A percentile compares a stretch with the other conserved stretches of the same genome.
These are phyloP conservation scores for Fusarium sp. DNA, from an alignment of 2,329 filamentous ascomycete genomes.

Conservation along the genomic window DNA sequence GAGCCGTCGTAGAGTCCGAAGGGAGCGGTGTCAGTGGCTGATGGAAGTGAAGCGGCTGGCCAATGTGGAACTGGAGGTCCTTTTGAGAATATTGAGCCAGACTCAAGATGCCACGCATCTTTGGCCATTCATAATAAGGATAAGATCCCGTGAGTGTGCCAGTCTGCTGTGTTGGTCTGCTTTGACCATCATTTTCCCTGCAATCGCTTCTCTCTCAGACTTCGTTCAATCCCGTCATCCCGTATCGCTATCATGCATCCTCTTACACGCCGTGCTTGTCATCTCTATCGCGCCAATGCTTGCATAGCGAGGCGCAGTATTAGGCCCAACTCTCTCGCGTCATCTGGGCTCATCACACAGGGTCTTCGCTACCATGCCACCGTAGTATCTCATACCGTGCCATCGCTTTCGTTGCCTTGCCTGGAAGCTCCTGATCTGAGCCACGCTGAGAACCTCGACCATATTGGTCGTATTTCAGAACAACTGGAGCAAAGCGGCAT, in stretches of 20 bases:
- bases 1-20: background rate
- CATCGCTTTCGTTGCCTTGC: constrained; percentile 11
- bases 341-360: background rate
- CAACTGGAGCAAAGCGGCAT: constrained; percentile 44
- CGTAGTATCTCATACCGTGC: constrained; percentile 1
- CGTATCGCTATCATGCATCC: constrained; percentile 4
- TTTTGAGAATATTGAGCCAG: background rate
- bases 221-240: background rate
- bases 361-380: constrained; percentile 7
- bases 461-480: constrained; percentile 30
- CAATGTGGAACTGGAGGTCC: background rate
- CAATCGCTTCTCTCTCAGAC: background rate
- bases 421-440: constrained; percentile 26
- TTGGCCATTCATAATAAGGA: background rate
- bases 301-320: background rate
- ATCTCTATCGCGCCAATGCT: background rate
- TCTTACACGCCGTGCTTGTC: background rate
- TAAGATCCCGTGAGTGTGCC: background rate
- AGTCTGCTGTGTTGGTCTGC: background rate
- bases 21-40: background rate
- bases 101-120: background rate
- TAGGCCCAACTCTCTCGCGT: background rate
- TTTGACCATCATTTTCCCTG: background rate
- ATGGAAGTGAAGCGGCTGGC: background rate
- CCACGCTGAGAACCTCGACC: constrained; percentile 22